Base-by-base conservation (phyloP, 352 stramenopile genomes). In the Pythium apleroticum region DNA sequence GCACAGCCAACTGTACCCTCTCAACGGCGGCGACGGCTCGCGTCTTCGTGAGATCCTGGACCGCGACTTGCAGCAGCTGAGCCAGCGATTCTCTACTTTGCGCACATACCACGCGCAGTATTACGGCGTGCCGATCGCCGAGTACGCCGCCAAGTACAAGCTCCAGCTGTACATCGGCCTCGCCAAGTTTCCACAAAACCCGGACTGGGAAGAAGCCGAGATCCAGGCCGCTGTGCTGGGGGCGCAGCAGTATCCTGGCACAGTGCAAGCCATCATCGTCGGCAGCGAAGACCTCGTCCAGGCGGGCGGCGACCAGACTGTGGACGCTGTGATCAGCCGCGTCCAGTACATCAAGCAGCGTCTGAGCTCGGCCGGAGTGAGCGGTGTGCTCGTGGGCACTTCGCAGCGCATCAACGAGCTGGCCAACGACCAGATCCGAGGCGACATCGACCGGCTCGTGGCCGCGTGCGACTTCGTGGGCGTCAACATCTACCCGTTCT, bases 401-500 rank as follows among this genome's bases (percentile, higher is more conserved):
- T 63, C 73, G 14, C 74, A 81, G 20, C 74, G 74, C 19, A 52
- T 76, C 11, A 76, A 71, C 37, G 74, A 78, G 43, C 69, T 72
- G 43, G 10, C 69, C 5, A 52, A 65, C 35, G 33, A 60, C 22
- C 20, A 31, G 3, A 24, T 56, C 39, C 1, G 30, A 2, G 4
- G 22, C 50, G 54, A 65, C 49, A 65, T 64, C 52, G 52, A 61
- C 39, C 43, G 52, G 35, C 50, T 69, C 37, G 41, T 63, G 11
- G 63, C 54, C 9, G 64, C 48, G 15, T 68, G 68, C 33, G 73
- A 80, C 67, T 49, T 80, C 19, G 52, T 77, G 11, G 73, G 69
- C 28, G 73, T 77, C 50, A 76, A 79, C 62, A 79, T 79, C 57
- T 76, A 79, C 58, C 69, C 69, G 24, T 79, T 76, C 53, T 79